Percentiles rank a stretch among this genome's conserved stretches.
Evolutionary conservation across 2,329 filamentous ascomycete species (phyloP).

Genomic region (Microdochium paspali): DNA sequence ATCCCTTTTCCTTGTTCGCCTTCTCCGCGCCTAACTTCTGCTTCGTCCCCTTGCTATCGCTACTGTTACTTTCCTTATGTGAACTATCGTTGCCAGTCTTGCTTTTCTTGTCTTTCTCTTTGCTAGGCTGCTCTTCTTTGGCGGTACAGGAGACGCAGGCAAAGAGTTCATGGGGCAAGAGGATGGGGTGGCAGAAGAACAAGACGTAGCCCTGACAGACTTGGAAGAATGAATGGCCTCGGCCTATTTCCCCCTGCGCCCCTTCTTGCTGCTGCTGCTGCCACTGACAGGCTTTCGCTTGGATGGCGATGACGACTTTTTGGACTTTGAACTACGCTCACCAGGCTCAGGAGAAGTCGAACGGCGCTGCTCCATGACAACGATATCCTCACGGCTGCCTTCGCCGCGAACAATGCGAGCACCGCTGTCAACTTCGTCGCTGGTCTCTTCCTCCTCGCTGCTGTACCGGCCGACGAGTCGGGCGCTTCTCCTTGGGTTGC

Average conservation of each 20-base stretch:
- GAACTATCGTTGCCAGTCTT: not conserved
- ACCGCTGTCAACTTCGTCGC: constrained; percentile 25
- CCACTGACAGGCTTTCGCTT: constrained; percentile 27
- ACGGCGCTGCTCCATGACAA: constrained; percentile 24
- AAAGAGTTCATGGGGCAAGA: not conserved
- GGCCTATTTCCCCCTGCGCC: constrained; percentile 20
- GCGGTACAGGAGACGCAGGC: not conserved
- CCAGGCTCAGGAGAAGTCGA: constrained; percentile 14
- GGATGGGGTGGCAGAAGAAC: not conserved
- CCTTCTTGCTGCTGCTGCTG: constrained; percentile 15
- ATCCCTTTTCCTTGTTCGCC: not conserved
- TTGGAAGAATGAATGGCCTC: constrained; percentile 1
- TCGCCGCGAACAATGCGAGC: constrained; percentile 19
- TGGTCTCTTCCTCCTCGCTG: constrained; percentile 17
- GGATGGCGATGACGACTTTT: constrained; percentile 25
- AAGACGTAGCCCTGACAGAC: not conserved
- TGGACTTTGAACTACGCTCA: constrained; percentile 21
- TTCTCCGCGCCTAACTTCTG: not conserved
- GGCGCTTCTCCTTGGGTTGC: not conserved
- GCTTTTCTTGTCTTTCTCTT: too few species aligned
- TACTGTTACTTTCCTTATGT: not conserved
- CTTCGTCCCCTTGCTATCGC: not conserved
- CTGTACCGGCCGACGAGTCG: not conserved
- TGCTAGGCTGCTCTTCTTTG: too few species aligned
- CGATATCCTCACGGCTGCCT: constrained; percentile 25